These are phyloP conservation scores for Colletotrichum coccodes DNA, from an alignment of 2,329 filamentous ascomycete genomes.

Conservation along the genomic window DNA sequence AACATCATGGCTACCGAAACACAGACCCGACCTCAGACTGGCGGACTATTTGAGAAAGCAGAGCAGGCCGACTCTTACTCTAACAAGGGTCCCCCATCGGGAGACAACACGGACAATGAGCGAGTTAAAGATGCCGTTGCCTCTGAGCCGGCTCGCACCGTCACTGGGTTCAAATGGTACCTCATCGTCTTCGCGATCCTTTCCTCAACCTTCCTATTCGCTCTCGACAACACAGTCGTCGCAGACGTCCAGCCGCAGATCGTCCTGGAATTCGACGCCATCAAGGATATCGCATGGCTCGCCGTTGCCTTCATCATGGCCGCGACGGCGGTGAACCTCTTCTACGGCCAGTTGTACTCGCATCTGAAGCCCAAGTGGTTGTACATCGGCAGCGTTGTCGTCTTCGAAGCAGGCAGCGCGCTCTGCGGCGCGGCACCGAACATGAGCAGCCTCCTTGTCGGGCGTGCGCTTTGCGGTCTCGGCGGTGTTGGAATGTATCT, in stretches of 20 bases:
- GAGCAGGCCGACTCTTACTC: slow-evolving; percentile 6
- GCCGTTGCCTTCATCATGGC: slow-evolving; percentile 40
- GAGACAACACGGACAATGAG: slow-evolving; percentile 13
- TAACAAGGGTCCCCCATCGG: slow-evolving; percentile 8
- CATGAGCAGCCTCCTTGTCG: slow-evolving; percentile 55
- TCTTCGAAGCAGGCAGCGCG: slow-evolving; percentile 51
- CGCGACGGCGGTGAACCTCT: slow-evolving; percentile 13
- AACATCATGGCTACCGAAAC: background rate
- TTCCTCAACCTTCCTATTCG: slow-evolving; percentile 45
- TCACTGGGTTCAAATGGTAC: slow-evolving; percentile 30
- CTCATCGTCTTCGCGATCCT: slow-evolving; percentile 34
- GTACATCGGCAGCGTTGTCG: slow-evolving; percentile 41
- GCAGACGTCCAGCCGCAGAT: slow-evolving; percentile 55
- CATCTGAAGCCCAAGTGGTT: slow-evolving; percentile 45
- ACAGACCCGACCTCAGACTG: background rate
- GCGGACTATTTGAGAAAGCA: background rate
- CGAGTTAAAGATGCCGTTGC: background rate
- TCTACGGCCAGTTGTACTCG: slow-evolving; percentile 40
- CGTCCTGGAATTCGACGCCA: slow-evolving; percentile 45
- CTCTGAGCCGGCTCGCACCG: slow-evolving; percentile 2
- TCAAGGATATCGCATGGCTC: slow-evolving; percentile 52
- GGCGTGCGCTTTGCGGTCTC: slow-evolving; percentile 51
- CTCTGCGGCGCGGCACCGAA: slow-evolving; percentile 51
- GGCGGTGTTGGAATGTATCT: slow-evolving; percentile 42
- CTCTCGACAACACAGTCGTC: slow-evolving; percentile 55